Conservation (phyloP, 2,329 filamentous ascomycete species). For the Pseudogymnoascus pannorum region DNA sequence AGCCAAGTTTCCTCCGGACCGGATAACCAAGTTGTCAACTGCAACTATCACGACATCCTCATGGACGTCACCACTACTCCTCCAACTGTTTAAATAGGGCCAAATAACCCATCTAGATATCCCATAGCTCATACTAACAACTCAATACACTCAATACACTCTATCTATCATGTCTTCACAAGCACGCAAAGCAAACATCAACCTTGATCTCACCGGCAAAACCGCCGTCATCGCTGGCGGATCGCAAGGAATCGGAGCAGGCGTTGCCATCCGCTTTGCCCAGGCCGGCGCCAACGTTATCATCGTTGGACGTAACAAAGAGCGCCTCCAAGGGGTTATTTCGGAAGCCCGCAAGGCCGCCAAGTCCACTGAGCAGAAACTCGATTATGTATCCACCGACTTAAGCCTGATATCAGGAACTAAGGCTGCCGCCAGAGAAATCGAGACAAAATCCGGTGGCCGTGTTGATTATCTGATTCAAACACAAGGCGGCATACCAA, state of each 20-base stretch:
- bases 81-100: neutral
- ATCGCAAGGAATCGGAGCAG: slow-evolving; percentile 3
- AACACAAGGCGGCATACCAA: neutral
- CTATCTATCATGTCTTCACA: neutral
- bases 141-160: neutral
- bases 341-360: neutral
- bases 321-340: neutral
- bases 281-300: neutral
- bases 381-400: neutral
- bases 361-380: neutral
- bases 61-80: neutral
- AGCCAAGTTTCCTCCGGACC: neutral
- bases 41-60: neutral
- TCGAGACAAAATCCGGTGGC: neutral
- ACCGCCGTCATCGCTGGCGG: neutral
- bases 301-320: neutral
- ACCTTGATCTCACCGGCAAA: neutral
- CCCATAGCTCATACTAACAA: neutral
- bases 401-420: neutral
- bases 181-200: neutral
- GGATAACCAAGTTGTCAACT: neutral
- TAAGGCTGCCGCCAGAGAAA: neutral
- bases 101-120: neutral
- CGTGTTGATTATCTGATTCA: neutral
- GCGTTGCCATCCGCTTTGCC: slow-evolving; percentile 3